These are phyloP conservation scores for Populus davidiana DNA, from an alignment of 345 rosid genomes.

Conservation along the genomic window DNA sequence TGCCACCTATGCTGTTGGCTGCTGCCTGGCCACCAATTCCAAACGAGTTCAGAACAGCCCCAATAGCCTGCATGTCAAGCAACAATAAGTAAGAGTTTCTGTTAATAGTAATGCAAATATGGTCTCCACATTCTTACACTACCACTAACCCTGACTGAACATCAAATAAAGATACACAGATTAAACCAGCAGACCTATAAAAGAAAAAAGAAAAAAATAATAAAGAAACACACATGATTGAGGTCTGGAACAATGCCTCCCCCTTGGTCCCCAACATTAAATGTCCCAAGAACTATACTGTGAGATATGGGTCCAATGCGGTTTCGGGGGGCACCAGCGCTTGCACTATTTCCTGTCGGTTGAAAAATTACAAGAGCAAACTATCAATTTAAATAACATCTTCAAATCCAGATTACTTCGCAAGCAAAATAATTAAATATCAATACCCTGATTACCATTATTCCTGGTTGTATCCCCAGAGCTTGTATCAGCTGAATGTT, in stretches of 20 bases:
- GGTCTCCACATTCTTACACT: neutral
- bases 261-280: constrained; percentile 79
- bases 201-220: neutral
- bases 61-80: constrained; percentile 61
- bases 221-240: constrained; percentile 43
- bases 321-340: constrained; percentile 50
- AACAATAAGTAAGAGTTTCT: constrained; percentile 9
- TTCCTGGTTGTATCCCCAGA: constrained; percentile 47
- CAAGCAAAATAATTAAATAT: constrained; percentile 12
- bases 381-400: neutral
- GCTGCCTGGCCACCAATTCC: constrained; percentile 60
- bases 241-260: constrained; percentile 68
- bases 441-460: constrained; percentile 44
- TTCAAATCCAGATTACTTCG: constrained; percentile 1
- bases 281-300: constrained; percentile 77
- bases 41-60: constrained; percentile 77
- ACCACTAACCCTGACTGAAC: neutral
- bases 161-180: constrained; percentile 13
- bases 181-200: neutral
- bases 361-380: neutral
- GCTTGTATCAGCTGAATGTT: constrained; percentile 50
- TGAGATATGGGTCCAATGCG: constrained; percentile 73
- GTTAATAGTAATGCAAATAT: neutral
- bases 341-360: constrained; percentile 53
- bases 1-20: constrained; percentile 37